These are phyloP conservation scores for Sclerotinia spermophila DNA, from an alignment of 2,329 filamentous ascomycete genomes.

Conservation along the genomic window DNA sequence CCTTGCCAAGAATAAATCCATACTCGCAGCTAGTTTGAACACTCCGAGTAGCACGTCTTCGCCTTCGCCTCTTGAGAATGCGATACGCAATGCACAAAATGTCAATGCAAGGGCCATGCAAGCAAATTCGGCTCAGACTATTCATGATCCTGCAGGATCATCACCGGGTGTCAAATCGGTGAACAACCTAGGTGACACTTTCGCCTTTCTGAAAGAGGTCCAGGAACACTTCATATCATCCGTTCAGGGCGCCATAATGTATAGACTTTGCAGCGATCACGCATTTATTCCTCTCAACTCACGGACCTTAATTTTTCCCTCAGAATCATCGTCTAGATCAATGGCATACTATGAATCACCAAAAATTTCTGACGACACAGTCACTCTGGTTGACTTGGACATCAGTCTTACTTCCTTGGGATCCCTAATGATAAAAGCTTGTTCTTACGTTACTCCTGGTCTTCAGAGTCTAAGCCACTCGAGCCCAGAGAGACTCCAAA, in stretches of 20 bases:
- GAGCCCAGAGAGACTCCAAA: conserved; percentile 11
- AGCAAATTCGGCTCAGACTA: conserved; percentile 25
- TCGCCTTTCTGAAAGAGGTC: conserved; percentile 30
- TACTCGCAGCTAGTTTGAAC: conserved; percentile 24
- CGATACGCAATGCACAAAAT: conserved; percentile 30
- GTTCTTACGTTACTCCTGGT: conserved; percentile 29
- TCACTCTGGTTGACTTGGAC: conserved; percentile 35
- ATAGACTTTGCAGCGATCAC: conserved; percentile 36
- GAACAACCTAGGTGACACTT: conserved; percentile 21
- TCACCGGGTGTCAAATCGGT: conserved; percentile 30
- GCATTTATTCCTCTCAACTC: conserved; percentile 37
- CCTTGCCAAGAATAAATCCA: conserved; percentile 29
- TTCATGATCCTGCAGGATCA: conserved; percentile 27
- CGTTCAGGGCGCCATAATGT: conserved; percentile 35
- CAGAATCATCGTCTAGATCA: conserved; percentile 8
- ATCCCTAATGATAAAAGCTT: conserved; percentile 35
- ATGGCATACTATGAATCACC: conserved; percentile 6
- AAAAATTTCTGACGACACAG: conserved; percentile 14
- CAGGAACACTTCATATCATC: conserved; percentile 38
- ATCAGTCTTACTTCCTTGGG: conserved; percentile 37
- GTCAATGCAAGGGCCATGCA: conserved; percentile 32
- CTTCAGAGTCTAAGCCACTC: conserved; percentile 27
- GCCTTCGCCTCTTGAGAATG: conserved; percentile 33
- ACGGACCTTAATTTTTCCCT: conserved; percentile 34
- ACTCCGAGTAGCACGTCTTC: conserved; percentile 32